phyloP scores from a whole-genome alignment of 345 rosid genomes.

The Cardamine resedifolia region DNA sequence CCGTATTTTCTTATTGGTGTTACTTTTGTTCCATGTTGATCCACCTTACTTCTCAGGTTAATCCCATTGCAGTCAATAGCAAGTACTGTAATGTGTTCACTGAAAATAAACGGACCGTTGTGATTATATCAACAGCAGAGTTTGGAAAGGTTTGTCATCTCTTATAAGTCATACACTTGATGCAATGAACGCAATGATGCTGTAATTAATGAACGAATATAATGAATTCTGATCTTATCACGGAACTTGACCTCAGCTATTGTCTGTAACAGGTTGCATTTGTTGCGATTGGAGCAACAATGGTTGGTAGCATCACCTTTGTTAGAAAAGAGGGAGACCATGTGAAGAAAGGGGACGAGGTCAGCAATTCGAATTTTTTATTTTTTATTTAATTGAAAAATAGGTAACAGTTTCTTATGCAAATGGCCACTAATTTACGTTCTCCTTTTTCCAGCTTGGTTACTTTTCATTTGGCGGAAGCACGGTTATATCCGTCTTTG shows the following conservation, averaged over 20 bases:
- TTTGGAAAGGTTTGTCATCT: slow-evolving; percentile 76
- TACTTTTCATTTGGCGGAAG: slow-evolving; percentile 98
- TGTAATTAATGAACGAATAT: not conserved
- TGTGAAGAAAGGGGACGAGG: slow-evolving; percentile 86
- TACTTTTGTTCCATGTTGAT: slow-evolving; percentile 2
- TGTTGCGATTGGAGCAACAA: slow-evolving; percentile 94
- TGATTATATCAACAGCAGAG: slow-evolving; percentile 65
- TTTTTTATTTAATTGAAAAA: too few relatives aligned
- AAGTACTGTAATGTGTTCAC: slow-evolving; percentile 96
- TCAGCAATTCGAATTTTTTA: too few relatives aligned
- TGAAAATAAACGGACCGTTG: slow-evolving; percentile 74
- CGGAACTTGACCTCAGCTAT: slow-evolving; percentile 1
- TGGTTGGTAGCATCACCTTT: slow-evolving; percentile 94
- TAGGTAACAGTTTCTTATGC: not conserved
- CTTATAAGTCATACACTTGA: not conserved
- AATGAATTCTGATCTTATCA: not conserved
- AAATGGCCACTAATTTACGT: slow-evolving; percentile 12
- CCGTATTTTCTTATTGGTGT: not conserved
- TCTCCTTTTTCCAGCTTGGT: slow-evolving; percentile 57
- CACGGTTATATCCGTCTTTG: slow-evolving; percentile 86
- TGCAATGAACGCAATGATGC: not conserved
- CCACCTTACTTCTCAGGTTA: slow-evolving; percentile 57
- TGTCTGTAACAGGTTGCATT: slow-evolving; percentile 38
- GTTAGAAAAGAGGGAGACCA: slow-evolving; percentile 57
- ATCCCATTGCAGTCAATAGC: slow-evolving; percentile 96